A percentile compares a stretch with the other conserved stretches of the same genome.
Conservation (phyloP, 139 green algal species). For the Volvox reticuliferus region DNA sequence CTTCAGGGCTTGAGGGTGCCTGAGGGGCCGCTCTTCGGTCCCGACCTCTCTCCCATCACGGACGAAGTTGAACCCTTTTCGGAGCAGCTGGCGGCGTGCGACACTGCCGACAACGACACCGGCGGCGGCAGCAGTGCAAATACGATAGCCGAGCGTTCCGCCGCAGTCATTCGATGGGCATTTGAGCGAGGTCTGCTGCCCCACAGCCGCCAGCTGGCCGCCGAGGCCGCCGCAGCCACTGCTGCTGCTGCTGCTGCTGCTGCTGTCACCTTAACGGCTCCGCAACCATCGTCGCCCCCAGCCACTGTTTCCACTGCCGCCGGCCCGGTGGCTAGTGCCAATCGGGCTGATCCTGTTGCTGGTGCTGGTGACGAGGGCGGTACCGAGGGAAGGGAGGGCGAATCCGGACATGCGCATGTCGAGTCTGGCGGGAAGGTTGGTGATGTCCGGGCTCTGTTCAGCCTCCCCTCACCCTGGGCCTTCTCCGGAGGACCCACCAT, state of each 20-base stretch:
- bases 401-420: not conserved
- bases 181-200: constrained; percentile 3
- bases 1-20: constrained; percentile 14
- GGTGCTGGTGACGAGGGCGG: not conserved
- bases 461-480: not conserved
- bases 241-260: not conserved
- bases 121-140: not conserved
- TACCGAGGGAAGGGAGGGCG: not conserved
- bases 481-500: constrained; percentile 33
- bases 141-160: not conserved
- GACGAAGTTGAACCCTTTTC: not conserved
- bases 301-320: too few relatives aligned
- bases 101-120: not conserved
- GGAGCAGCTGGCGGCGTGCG: not conserved
- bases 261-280: not conserved
- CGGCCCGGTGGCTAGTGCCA: too few relatives aligned
- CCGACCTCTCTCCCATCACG: constrained; percentile 7
- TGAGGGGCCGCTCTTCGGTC: constrained; percentile 12
- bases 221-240: too few relatives aligned
- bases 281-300: too few relatives aligned
- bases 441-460: not conserved
- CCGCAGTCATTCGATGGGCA: not conserved
- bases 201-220: not conserved
- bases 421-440: not conserved
- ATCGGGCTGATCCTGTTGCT: not conserved